Evolutionary conservation across 2,329 filamentous ascomycete genomes (phyloP).

Genomic region (Penicillium brasilianum): DNA sequence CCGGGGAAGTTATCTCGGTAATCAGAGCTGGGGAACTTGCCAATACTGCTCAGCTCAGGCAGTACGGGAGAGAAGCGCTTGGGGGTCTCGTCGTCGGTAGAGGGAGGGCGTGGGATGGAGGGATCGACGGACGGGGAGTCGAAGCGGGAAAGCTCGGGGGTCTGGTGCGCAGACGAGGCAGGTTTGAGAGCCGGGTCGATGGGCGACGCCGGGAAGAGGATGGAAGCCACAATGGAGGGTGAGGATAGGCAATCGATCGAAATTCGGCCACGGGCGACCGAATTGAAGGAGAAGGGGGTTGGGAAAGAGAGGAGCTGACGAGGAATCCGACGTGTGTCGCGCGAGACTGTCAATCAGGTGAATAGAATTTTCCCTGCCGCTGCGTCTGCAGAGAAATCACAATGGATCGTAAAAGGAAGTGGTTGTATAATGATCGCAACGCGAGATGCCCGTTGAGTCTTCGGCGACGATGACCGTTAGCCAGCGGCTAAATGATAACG

Average conservation of each 20-base stretch:
- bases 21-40: conserved; percentile 35
- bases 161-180: conserved; percentile 49
- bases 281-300: conserved; percentile 30
- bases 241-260: conserved; percentile 47
- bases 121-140: conserved; percentile 55
- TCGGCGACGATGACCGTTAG: conserved; percentile 2
- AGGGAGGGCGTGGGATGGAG: conserved; percentile 53
- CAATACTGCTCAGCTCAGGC: conserved; percentile 37
- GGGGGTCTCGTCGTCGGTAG: conserved; percentile 50
- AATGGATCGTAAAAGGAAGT: background rate
- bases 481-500: background rate
- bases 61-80: conserved; percentile 53
- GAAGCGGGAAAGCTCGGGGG: conserved; percentile 42
- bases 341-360: conserved; percentile 6
- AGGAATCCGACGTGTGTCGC: conserved; percentile 3
- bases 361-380: background rate
- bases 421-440: background rate
- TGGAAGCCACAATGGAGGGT: conserved; percentile 65
- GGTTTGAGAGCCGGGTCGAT: conserved; percentile 55
- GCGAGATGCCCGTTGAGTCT: background rate
- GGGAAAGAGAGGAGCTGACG: conserved; percentile 1
- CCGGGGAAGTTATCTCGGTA: conserved; percentile 34
- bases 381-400: background rate
- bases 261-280: conserved; percentile 41
- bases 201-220: conserved; percentile 65